These are phyloP conservation scores for Macadamia tetraphylla DNA, from an alignment of 164 flowering plant species.

Conservation along the genomic window DNA sequence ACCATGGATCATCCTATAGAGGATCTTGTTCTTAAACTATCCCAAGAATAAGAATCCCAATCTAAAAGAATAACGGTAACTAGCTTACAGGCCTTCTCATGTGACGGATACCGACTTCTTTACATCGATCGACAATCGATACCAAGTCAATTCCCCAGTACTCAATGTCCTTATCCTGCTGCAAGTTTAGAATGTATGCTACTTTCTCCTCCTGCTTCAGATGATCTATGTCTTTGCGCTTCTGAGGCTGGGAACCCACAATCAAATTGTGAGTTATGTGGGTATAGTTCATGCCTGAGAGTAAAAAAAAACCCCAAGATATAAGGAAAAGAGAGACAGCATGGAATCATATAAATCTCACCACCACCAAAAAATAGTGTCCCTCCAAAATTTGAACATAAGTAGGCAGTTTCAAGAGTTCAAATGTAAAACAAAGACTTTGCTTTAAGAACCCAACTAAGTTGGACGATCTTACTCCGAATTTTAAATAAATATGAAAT, in stretches of 20 bases:
- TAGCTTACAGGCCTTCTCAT: conserved; percentile 91
- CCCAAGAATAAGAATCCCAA: neutral
- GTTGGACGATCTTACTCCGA: neutral
- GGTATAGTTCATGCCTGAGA: conserved; percentile 88
- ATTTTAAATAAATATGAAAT: neutral
- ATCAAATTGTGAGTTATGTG: conserved; percentile 62
- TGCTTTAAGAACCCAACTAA: neutral
- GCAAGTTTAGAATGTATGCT: conserved; percentile 84
- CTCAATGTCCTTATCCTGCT: conserved; percentile 81
- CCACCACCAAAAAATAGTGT: neutral
- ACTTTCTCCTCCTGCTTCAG: conserved; percentile 67
- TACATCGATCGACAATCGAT: conserved; percentile 52
- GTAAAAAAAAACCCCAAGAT: neutral
- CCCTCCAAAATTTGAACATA: neutral
- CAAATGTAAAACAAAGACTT: neutral
- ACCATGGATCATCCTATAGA: neutral
- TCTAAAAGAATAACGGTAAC: neutral
- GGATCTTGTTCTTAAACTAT: neutral
- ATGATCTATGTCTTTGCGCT: conserved; percentile 82
- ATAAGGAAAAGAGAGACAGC: neutral
- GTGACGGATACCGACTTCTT: conserved; percentile 62
- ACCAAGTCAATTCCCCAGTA: conserved; percentile 81
- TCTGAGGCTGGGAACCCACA: conserved; percentile 97
- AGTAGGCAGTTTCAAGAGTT: neutral
- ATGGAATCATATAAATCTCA: neutral